These are phyloP conservation scores for Delphinella strobiligena DNA, from an alignment of 2,329 filamentous ascomycete genomes.

Conservation along the genomic window DNA sequence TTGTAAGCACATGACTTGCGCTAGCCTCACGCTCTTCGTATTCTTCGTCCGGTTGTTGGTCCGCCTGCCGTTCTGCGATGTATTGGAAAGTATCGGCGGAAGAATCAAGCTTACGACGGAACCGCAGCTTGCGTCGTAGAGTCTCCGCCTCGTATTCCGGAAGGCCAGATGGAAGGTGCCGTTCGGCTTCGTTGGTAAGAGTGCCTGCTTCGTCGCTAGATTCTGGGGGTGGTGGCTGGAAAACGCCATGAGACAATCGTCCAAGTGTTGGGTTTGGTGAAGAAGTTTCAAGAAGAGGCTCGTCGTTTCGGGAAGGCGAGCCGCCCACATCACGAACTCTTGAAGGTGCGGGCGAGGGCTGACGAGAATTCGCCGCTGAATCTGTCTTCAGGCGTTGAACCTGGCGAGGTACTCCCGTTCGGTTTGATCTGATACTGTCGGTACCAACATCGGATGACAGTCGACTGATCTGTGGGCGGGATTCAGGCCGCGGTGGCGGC, in stretches of 20 bases:
- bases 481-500: constrained; percentile 7
- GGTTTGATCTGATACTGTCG: background rate
- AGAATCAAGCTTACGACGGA: background rate
- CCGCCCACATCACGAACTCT: background rate
- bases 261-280: background rate
- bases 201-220: constrained; percentile 6
- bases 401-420: constrained; percentile 1
- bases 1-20: constrained; percentile 37
- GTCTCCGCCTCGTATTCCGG: constrained; percentile 5
- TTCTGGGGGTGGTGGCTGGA: constrained; percentile 23
- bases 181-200: background rate
- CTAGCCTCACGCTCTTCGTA: constrained; percentile 27
- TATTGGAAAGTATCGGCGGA: background rate
- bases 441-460: background rate
- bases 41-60: constrained; percentile 10
- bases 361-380: constrained; percentile 1
- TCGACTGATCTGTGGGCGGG: background rate
- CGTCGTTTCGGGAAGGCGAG: background rate
- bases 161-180: background rate
- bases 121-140: background rate
- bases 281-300: constrained; percentile 1
- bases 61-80: background rate
- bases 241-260: constrained; percentile 11
- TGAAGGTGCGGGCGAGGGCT: background rate
- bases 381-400: constrained; percentile 4